A percentile compares a stretch with the other conserved stretches of the same genome.
These are phyloP conservation scores for Trichoderma harzianum DNA, from an alignment of 2,329 filamentous ascomycete species.

Conservation along the genomic window DNA sequence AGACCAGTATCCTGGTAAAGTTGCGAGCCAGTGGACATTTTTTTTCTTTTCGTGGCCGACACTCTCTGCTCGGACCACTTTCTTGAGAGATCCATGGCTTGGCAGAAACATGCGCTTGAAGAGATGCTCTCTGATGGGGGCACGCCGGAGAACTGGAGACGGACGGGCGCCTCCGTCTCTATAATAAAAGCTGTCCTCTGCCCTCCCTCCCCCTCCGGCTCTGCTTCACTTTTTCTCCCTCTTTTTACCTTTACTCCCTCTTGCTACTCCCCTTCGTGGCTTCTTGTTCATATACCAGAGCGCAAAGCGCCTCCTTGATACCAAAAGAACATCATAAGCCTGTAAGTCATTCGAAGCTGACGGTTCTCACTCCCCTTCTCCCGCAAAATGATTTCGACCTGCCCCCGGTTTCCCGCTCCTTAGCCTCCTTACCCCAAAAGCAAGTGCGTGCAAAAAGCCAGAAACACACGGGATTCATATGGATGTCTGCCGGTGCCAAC, in stretches of 20 bases:
- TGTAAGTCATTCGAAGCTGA: conserved; percentile 17
- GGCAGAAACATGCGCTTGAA: conserved; percentile 10
- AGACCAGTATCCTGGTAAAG: conserved; percentile 9
- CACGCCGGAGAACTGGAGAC: conserved; percentile 14
- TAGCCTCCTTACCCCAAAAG: conserved; percentile 10
- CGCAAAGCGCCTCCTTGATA: conserved; percentile 17
- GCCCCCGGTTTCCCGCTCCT: background rate
- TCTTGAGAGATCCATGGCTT: conserved; percentile 19
- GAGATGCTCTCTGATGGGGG: conserved; percentile 8
- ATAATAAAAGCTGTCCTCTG: conserved; percentile 19
- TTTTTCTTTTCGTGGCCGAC: background rate
- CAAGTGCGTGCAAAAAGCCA: background rate
- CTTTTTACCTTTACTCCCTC: conserved; percentile 26
- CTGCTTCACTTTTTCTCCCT: conserved; percentile 16
- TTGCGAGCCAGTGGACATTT: conserved; percentile 19
- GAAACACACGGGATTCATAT: background rate
- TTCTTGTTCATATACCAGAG: conserved; percentile 6
- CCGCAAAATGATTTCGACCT: background rate
- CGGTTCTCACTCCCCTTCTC: background rate
- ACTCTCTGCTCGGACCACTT: conserved; percentile 17
- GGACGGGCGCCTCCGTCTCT: conserved; percentile 13
- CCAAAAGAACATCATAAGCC: conserved; percentile 10
- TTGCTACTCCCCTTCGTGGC: conserved; percentile 3
- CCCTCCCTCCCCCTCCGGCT: conserved; percentile 20
- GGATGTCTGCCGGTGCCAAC: conserved; percentile 10